Evolutionary conservation across 305 asterid species (phyloP), one percentile per base, ranked within the genome.

Genomic region (Nicotiana rustica): DNA sequence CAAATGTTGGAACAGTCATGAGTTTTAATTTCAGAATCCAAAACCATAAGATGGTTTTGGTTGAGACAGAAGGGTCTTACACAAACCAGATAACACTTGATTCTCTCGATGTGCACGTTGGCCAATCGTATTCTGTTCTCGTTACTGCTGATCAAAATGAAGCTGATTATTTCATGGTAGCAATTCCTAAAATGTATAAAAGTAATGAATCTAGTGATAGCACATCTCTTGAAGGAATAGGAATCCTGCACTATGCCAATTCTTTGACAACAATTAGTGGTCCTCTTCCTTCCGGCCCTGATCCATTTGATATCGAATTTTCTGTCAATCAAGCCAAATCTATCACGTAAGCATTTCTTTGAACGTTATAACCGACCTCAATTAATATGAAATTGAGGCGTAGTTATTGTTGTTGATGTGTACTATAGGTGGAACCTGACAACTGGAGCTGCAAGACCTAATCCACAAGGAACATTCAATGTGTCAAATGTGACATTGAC

Each of bases 11-110:
- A 3, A 85, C 83, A 1, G 82, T 66, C 15, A 85, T 82, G 78
- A 91, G 94, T 70, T 80, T 92, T 87, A 92, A 92, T 86, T 88
- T 91, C 21, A 83, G 92, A 83, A 88, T 92, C 44, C 93, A 91
- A 55, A 87, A 85, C 29, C 97, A 91, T 33, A 75, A 3, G 61
- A 87, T 92, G 93, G 87, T 89, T 29, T 49, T 92, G n/a, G 93
- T 92, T 1, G 97, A 92, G 81, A 90, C 92, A 1, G 97, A 92
- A 86, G 97, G 97, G 44, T 92, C 95, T n/a, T 92, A 92, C 83
- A 88, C 92, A 17, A 47, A 88, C 19, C 91, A 90, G 86, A 85
- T 88, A 18, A 70, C 66, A 18, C 35, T 92, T 13, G 92, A 90
- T 9, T 89, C 92, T 61, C 88, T 92, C 0, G 97, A 92, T 15